Percentiles rank a stretch among this genome's conserved stretches.
These are phyloP conservation scores for Cupressus sempervirens DNA, from an alignment of 75 land plant genomes.

Conservation along the genomic window DNA sequence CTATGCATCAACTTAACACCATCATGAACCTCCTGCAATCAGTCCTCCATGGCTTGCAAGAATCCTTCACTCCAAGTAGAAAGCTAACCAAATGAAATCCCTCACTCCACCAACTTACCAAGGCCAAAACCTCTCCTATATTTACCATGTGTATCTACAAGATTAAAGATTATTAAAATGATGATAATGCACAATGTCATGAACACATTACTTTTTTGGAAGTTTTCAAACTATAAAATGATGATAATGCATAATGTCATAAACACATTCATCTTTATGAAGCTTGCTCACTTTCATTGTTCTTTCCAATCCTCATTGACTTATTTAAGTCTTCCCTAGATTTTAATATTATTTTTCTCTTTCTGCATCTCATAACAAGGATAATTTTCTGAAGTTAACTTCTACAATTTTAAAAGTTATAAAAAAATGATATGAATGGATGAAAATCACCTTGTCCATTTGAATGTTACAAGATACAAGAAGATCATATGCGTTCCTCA, in stretches of 20 bases:
- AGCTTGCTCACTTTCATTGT: background rate
- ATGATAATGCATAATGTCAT: background rate
- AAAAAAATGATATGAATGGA: background rate
- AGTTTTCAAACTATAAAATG: background rate
- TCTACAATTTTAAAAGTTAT: background rate
- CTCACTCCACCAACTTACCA: too few relatives aligned
- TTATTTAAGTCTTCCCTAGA: background rate
- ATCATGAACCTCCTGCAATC: too few relatives aligned
- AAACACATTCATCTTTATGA: background rate
- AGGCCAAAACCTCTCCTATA: background rate
- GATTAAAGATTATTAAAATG: background rate
- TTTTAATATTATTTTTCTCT: background rate
- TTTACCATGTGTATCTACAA: background rate
- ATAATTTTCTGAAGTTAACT: background rate
- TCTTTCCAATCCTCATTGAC: background rate
- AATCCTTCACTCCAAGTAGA: too few relatives aligned
- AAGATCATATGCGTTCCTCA: slow-evolving; percentile 84
- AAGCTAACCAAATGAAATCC: too few relatives aligned
- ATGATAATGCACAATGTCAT: background rate
- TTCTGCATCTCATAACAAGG: background rate
- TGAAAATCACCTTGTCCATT: slow-evolving; percentile 65
- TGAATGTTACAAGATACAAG: slow-evolving; percentile 55
- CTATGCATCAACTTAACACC: too few relatives aligned
- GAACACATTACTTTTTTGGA: background rate
- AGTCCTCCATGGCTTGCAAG: too few relatives aligned